These are phyloP conservation scores for Exophiala aquamarina DNA, from an alignment of 2,329 filamentous ascomycete genomes.

Conservation along the genomic window DNA sequence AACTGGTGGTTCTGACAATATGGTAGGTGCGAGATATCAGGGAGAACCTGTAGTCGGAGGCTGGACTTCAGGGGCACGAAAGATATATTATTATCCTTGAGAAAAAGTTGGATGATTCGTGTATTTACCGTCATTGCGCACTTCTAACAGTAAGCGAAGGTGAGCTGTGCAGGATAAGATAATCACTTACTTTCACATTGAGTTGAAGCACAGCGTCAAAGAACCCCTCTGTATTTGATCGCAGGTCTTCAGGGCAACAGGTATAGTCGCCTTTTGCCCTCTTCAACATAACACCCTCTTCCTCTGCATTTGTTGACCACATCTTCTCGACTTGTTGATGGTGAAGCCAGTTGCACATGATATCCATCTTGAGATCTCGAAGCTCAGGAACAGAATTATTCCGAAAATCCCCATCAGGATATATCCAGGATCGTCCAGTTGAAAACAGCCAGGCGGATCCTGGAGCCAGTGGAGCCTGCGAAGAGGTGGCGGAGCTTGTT, in stretches of 20 bases:
- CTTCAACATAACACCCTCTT: slow-evolving; percentile 59
- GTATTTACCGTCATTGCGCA: slow-evolving; percentile 69
- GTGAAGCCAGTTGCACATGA: slow-evolving; percentile 65
- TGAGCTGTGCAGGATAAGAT: not conserved
- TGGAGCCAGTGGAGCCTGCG: no score
- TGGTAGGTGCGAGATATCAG: slow-evolving; percentile 57
- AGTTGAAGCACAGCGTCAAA: slow-evolving; percentile 50
- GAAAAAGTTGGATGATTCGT: slow-evolving; percentile 61
- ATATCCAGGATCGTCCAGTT: slow-evolving; percentile 5
- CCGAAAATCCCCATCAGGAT: slow-evolving; percentile 19
- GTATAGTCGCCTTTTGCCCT: slow-evolving; percentile 51
- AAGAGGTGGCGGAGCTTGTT: not conserved
- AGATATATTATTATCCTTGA: slow-evolving; percentile 50
- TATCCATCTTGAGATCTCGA: slow-evolving; percentile 49
- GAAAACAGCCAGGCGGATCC: not conserved
- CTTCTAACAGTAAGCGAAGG: slow-evolving; percentile 34
- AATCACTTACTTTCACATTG: slow-evolving; percentile 51
- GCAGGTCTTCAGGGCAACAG: slow-evolving; percentile 50
- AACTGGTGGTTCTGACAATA: slow-evolving; percentile 65
- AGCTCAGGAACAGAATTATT: slow-evolving; percentile 20
- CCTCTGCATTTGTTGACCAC: slow-evolving; percentile 49
- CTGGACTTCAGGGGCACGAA: slow-evolving; percentile 61
- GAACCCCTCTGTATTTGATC: slow-evolving; percentile 48
- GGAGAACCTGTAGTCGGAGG: slow-evolving; percentile 62
- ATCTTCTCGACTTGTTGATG: slow-evolving; percentile 59